Evolutionary conservation across 1,139 yeast genomes (phyloP), one percentile per base, ranked within the genome.

Genomic region (Spathaspora sp.): DNA sequence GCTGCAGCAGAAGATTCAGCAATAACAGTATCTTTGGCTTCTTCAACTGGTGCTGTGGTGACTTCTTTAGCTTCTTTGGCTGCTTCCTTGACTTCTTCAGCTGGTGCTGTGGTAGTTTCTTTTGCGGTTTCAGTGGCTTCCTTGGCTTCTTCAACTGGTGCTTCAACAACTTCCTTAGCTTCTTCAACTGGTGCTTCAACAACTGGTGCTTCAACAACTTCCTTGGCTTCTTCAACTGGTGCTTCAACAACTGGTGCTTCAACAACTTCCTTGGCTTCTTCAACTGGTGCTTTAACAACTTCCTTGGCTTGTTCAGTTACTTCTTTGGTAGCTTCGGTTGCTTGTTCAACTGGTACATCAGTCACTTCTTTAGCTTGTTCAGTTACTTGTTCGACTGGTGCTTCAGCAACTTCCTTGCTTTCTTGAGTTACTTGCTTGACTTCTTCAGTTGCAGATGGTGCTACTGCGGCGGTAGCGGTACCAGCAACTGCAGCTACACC

Each of bases 1-100:
- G 45, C 52, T 43, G 47, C 56, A 47, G 41, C 56, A 41, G 48
- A 36, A 31, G 39, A 48, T 29, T 44, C 47, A n/a, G 51, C 44
- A 38, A 40, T 47, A 25, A 42, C 39, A 18, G 38, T 15, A 7
- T 34, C 31, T 26, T 27, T 43, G 46, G 13, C 25, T 24, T 10
- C 37, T 20, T 40, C 34, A 20, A 39, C 16, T 36, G 15, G 23
- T 18, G 9, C 27, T 17, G 38, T 18, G 33, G 27, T 48, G 24
- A 31, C 43, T 13, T 20, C 39, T 17, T 37, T 37, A 7, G 13
- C 15, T 34, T 13, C 44, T 26, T 26, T 11, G 4, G 18, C 7
- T 31, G 4, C 36, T 20, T 20, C 45, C 23, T 27, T 43, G 46
- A 15, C 39, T 38, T 8, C 34, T 16, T 40, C 34, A 17, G 33